Base-by-base conservation (phyloP, 805 yeast species). In the Barnettozyma salicaria region DNA sequence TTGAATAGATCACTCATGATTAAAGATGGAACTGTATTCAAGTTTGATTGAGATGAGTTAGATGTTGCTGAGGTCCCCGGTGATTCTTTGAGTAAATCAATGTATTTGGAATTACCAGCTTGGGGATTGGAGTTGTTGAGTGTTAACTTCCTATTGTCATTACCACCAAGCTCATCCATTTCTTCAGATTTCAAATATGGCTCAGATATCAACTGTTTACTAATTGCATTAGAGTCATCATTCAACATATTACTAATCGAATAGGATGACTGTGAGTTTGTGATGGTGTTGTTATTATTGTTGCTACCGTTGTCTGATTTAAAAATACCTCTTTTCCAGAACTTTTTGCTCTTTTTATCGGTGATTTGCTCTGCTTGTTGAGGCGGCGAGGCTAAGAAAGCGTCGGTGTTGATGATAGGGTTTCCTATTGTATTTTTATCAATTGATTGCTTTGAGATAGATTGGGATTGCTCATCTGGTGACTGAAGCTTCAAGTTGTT, bases 151-250 rank as follows among this genome's bases (percentile, higher is more conserved):
- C 49, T 49, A 36, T 63, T 65, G 32, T 54, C 60, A 40, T 63
- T 60, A 5, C 64, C 67, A 22, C 58, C 58, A 23, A 51, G 39
- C 30, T 52, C 56, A 46, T 54, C 59, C 5, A 39, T 27, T 27
- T 58, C 59, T 4, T 59, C 61, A 32, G 58, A 56, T 39, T 58
- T 59, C 17, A 64, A 33, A 19, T 61, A 53, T 14, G 68, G 68
- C 1, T 58, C 59, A 12, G 67, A 61, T 4, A 64, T 64, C 23
- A 53, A 55, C 11, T 55, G 41, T 21, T 48, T 49, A 2, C 50
- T 48, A 14, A 17, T 25, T 17, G 37, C 32, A 26, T 27, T 24
- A 24, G 32, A 40, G 19, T 38, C 39, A 19, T 22, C 44, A 27
- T 24, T 42, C 28, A 51, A 23, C 7, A 51, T 7, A 20, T 40